Evolutionary conservation across 495 filamentous ascomycete genomes (phyloP).

Genomic region (Neurospora terricola): DNA sequence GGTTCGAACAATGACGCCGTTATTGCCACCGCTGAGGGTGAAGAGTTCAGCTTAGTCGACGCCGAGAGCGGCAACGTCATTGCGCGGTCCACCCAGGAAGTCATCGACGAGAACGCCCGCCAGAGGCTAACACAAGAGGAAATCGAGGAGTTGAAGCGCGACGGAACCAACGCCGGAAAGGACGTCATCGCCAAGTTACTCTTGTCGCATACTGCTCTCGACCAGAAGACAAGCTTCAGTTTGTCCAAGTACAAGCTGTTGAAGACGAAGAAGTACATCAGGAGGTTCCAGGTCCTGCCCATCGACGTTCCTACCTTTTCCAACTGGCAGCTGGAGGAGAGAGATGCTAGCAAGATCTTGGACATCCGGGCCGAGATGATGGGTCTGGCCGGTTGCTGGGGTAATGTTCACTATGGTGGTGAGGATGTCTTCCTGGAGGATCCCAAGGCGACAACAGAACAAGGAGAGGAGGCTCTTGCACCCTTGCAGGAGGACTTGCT

Average conservation of each 20-base stretch:
- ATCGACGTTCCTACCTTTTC: slow-evolving; percentile 67
- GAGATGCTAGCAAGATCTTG: slow-evolving; percentile 70
- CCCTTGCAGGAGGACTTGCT: slow-evolving; percentile 11
- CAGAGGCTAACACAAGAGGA: slow-evolving; percentile 77
- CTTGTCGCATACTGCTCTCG: slow-evolving; percentile 71
- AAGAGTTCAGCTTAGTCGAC: slow-evolving; percentile 36
- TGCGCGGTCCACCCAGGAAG: slow-evolving; percentile 69
- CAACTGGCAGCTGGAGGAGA: slow-evolving; percentile 63
- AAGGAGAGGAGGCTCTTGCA: slow-evolving; percentile 16
- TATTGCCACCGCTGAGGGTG: slow-evolving; percentile 17
- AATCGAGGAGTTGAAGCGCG: slow-evolving; percentile 83
- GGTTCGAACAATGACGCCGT: slow-evolving; percentile 17
- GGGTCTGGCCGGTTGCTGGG: slow-evolving; percentile 49
- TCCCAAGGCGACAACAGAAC: slow-evolving; percentile 11
- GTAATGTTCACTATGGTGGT: slow-evolving; percentile 39
- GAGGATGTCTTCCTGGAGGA: slow-evolving; percentile 25
- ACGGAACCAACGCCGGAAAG: slow-evolving; percentile 66
- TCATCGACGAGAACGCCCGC: slow-evolving; percentile 67
- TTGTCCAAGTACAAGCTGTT: slow-evolving; percentile 90
- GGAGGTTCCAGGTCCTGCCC: slow-evolving; percentile 72
- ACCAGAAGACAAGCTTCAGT: slow-evolving; percentile 90
- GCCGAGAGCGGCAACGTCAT: slow-evolving; percentile 43
- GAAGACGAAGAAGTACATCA: slow-evolving; percentile 88
- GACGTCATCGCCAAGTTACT: slow-evolving; percentile 83
- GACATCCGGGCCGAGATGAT: slow-evolving; percentile 83